Evolutionary conservation across 2,329 filamentous ascomycete genomes (phyloP), one percentile per base, ranked within the genome.

Genomic region (Cryphonectria naterciae): DNA sequence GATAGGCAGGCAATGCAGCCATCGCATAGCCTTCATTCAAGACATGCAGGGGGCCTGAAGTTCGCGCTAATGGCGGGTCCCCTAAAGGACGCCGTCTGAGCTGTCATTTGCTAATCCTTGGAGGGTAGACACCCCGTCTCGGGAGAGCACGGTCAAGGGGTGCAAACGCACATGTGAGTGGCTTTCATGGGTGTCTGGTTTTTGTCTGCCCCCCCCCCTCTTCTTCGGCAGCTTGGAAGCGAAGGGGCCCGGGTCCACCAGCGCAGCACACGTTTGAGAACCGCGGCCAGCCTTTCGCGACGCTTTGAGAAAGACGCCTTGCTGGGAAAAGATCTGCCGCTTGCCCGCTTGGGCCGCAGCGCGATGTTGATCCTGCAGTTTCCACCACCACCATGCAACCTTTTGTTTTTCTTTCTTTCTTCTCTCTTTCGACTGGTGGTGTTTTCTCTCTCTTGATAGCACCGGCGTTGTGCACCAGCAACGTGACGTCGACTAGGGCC

Each of bases 291-390:
- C 15, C 28, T 58, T 8, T 32, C 28, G 25, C 15, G 25, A 32
- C 28, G 54, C 54, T 17, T 58, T 10, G 22, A 22, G 46, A 49
- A 49, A 49, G 46, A 49, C 15, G n/a, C 39, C 39, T 4, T 28
- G 15, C 25, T 13, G 19, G 41, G 61, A 39, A 64, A 46, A 17
- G 61, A 64, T 64, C 61, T 17, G 61, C 61, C 25, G 17, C 63
- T 65, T 65, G 63, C 43, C 61, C 25, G 8, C 63, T 65, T 65
- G 63, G 63, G 63, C 63, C 43, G 63, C 63, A 17, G 17, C 41
- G n/a, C 15, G 10, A 17, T 19, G 63, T n/a, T 46, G 63, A 65
- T 65, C 63, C n/a, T 49, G 61, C n/a, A 32, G 17, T 39, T 39
- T 43, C 25, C 41, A 49, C 35, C 35, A 17, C 25, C 41, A 49